Evolutionary conservation across 805 yeast genomes (phyloP).

Genomic region (Suhomyces prunicola): DNA sequence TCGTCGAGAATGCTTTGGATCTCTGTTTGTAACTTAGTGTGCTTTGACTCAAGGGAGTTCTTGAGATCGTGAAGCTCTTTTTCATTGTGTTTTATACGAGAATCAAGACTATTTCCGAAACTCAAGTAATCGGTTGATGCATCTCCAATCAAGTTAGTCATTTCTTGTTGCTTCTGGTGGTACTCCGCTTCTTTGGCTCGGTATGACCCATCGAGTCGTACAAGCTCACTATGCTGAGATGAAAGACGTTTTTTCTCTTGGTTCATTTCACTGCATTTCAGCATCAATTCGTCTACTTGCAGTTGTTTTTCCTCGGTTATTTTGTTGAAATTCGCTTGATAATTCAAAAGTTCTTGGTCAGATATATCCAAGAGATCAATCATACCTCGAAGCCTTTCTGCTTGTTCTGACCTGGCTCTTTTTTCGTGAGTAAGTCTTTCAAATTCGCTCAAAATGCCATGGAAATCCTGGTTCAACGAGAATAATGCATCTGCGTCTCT

Average conservation of each 20-base stretch:
- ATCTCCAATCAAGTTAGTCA: constrained; percentile 3
- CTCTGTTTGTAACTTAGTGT: constrained; percentile 6
- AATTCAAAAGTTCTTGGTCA: constrained; percentile 27
- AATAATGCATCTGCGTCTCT: constrained; percentile 60
- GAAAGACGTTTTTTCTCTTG: constrained; percentile 18
- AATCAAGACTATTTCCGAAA: background rate
- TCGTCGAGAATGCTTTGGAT: constrained; percentile 18
- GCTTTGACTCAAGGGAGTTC: constrained; percentile 1
- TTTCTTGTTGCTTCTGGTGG: constrained; percentile 11
- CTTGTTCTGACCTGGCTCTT: constrained; percentile 46
- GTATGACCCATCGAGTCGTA: constrained; percentile 55
- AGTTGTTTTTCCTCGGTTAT: constrained; percentile 16
- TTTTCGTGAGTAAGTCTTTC: constrained; percentile 54
- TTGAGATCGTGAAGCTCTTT: background rate
- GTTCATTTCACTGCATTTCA: constrained; percentile 12
- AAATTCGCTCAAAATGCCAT: constrained; percentile 59
- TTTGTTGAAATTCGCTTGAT: constrained; percentile 28
- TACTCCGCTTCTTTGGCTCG: constrained; percentile 41
- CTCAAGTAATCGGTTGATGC: background rate
- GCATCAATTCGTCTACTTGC: constrained; percentile 10
- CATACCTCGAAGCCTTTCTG: constrained; percentile 46
- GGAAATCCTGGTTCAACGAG: constrained; percentile 77
- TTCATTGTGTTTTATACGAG: background rate
- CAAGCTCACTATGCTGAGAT: constrained; percentile 25
- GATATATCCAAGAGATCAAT: constrained; percentile 45